Evolutionary conservation across 345 rosid species (phyloP).

Genomic region (Gossypium rotundifolium): DNA sequence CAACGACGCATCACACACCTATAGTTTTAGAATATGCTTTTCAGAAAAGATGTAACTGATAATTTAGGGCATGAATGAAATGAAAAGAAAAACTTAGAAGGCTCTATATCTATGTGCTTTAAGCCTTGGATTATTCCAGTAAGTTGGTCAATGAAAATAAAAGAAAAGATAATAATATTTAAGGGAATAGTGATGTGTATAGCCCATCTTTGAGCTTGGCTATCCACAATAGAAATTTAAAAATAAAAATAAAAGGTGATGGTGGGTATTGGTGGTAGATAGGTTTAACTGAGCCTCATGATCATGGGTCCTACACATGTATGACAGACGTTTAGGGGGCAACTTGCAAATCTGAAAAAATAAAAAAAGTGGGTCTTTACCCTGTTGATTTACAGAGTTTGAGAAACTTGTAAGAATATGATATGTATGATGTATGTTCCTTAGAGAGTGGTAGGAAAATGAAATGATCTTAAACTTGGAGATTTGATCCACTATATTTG

Average conservation of each 20-base stretch:
- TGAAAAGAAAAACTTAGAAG: background rate
- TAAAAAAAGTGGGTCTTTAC: conserved; percentile 16
- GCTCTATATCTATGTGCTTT: conserved; percentile 27
- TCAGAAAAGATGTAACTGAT: too few relatives aligned
- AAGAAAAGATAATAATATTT: conserved; percentile 11
- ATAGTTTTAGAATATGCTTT: too few relatives aligned
- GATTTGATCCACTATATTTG: background rate
- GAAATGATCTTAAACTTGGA: background rate
- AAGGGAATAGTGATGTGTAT: conserved; percentile 18
- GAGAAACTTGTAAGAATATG: background rate
- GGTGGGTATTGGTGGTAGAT: conserved; percentile 20
- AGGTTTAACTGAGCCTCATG: conserved; percentile 11
- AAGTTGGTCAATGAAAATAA: conserved; percentile 21
- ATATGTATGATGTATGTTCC: background rate
- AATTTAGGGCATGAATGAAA: background rate
- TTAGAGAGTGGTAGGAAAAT: background rate
- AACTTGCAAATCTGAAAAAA: conserved; percentile 19
- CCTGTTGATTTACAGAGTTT: too few relatives aligned
- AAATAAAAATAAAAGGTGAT: background rate
- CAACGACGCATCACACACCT: too few relatives aligned
- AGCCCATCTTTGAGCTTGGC: conserved; percentile 18
- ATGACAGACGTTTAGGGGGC: too few relatives aligned
- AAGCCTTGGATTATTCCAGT: conserved; percentile 12
- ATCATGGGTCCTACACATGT: conserved; percentile 17
- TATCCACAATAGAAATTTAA: conserved; percentile 1